A percentile compares a stretch with the other conserved stretches of the same genome.
These are phyloP conservation scores for Claviceps humidiphila DNA, from an alignment of 2,329 filamentous ascomycete genomes.

Conservation along the genomic window DNA sequence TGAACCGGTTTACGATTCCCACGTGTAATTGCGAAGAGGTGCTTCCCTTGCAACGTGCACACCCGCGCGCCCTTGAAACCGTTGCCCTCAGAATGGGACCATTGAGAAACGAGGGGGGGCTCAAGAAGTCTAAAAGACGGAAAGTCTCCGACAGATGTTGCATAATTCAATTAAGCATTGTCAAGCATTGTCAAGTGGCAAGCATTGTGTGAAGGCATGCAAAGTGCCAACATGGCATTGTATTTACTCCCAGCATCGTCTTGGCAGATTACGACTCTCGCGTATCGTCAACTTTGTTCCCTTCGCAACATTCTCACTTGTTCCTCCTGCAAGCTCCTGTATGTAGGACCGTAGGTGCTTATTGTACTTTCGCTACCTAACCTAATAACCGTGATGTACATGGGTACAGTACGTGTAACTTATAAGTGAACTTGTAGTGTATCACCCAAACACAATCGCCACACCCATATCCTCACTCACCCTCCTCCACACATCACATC, in stretches of 20 bases:
- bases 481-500: constrained; percentile 36
- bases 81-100: background rate
- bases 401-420: too few species aligned
- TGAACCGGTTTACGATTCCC: too few species aligned
- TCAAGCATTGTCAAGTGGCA: background rate
- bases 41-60: too few species aligned
- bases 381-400: too few species aligned
- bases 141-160: background rate
- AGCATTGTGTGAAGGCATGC: background rate
- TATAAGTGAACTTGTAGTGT: background rate
- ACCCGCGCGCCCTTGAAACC: background rate
- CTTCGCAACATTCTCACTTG: too few species aligned
- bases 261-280: background rate
- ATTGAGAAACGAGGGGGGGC: background rate
- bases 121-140: background rate
- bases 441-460: constrained; percentile 45
- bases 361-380: too few species aligned
- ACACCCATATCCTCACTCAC: constrained; percentile 47
- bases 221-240: background rate
- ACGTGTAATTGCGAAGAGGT: too few species aligned
- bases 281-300: too few species aligned
- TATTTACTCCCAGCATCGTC: background rate
- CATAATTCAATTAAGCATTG: background rate
- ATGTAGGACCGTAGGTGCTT: too few species aligned
- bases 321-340: too few species aligned